Conservation (phyloP, 73 alveolate genomes). For the Paramecium primaurelia region DNA sequence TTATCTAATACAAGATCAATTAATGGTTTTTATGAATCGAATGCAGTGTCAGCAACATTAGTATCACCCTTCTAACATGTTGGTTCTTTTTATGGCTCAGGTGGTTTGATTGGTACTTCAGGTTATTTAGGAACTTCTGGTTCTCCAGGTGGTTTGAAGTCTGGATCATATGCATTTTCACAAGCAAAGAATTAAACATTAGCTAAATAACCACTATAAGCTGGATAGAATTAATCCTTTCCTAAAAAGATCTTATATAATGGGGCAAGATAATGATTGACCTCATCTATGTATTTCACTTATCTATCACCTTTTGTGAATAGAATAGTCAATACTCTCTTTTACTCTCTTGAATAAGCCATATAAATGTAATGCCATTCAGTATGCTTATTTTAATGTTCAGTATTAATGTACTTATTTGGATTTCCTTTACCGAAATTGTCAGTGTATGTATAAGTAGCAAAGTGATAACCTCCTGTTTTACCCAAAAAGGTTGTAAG, state of each 20-base stretch:
- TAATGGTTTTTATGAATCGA: background rate
- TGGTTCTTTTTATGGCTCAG: constrained; percentile 29
- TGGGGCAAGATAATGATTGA: constrained; percentile 41
- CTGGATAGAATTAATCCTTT: constrained; percentile 38
- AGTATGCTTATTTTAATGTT: background rate
- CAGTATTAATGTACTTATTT: background rate
- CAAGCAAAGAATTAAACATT: background rate
- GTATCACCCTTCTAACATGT: background rate
- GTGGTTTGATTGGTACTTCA: background rate
- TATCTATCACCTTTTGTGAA: constrained; percentile 16
- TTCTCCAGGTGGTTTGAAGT: background rate
- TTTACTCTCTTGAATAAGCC: background rate
- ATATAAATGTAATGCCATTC: constrained; percentile 38
- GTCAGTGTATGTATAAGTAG: background rate
- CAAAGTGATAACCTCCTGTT: background rate
- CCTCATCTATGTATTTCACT: background rate
- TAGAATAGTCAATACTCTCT: background rate
- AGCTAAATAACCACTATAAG: constrained; percentile 18
- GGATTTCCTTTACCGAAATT: constrained; percentile 30
- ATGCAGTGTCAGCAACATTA: background rate
- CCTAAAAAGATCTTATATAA: constrained; percentile 11
- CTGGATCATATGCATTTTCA: constrained; percentile 7
- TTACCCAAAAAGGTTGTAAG: background rate
- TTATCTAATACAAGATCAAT: background rate
- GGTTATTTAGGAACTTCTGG: constrained; percentile 5